phyloP scores from a whole-genome alignment of 768 basidiomycete species.

The Multifurca ochricompacta region DNA sequence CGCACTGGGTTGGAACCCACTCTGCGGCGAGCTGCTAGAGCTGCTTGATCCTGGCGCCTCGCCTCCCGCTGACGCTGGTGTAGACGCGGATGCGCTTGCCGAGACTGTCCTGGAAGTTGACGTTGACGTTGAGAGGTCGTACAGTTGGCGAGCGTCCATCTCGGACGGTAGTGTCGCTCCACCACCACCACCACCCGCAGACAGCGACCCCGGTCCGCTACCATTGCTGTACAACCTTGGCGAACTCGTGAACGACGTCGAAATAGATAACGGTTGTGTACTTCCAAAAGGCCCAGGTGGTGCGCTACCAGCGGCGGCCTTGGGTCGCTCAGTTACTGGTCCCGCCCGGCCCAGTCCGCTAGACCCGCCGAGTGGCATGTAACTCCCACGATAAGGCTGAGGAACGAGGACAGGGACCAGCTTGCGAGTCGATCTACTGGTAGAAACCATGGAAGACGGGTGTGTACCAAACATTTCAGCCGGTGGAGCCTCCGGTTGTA shows the following conservation, averaged over 20 bases:
- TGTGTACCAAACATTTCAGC: background rate
- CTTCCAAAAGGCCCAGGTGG: background rate
- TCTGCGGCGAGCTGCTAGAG: background rate
- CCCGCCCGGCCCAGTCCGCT: background rate
- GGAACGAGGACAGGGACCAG: background rate
- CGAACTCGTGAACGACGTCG: background rate
- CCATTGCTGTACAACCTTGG: background rate
- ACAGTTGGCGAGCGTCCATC: background rate
- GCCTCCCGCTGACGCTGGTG: too few relatives aligned
- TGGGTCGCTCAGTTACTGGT: background rate
- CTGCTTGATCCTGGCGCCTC: too few relatives aligned
- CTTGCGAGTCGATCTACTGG: too few relatives aligned
- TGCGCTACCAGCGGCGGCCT: background rate
- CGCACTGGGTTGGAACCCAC: background rate
- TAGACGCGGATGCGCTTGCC: background rate
- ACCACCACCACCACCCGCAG: background rate
- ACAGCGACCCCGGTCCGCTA: background rate
- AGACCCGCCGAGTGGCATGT: conserved; percentile 8
- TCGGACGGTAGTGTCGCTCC: background rate
- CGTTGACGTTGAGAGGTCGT: background rate
- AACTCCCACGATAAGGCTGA: background rate
- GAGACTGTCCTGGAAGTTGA: too few relatives aligned
- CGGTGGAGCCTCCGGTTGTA: background rate
- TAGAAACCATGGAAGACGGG: background rate
- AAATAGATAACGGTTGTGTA: background rate